Conservation (phyloP, 805 yeast genomes). For the Candida qinlingensis region DNA sequence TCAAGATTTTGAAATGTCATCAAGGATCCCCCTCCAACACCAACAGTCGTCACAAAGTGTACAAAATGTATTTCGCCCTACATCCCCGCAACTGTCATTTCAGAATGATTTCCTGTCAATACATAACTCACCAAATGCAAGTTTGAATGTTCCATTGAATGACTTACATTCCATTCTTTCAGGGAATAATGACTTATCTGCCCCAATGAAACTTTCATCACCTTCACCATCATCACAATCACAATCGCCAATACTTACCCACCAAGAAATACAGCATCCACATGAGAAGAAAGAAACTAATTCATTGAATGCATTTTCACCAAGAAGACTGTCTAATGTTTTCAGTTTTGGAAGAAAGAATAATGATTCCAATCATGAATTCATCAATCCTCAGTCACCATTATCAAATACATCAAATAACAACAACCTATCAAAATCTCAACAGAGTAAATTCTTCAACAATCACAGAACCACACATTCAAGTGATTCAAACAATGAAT, state of each 20-base stretch:
- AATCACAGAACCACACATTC: slow-evolving; percentile 9
- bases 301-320: slow-evolving; percentile 22
- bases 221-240: slow-evolving; percentile 15
- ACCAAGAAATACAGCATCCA: neutral
- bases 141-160: slow-evolving; percentile 6
- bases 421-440: slow-evolving; percentile 7
- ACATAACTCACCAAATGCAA: slow-evolving; percentile 18
- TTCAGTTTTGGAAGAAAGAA: slow-evolving; percentile 23
- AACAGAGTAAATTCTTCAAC: slow-evolving; percentile 23
- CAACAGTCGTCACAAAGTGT: neutral
- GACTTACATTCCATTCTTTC: slow-evolving; percentile 22
- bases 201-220: neutral
- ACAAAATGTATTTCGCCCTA: slow-evolving; percentile 7
- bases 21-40: neutral
- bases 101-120: slow-evolving; percentile 18
- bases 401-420: neutral
- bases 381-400: neutral
- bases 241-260: slow-evolving; percentile 1
- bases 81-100: slow-evolving; percentile 9
- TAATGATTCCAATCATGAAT: slow-evolving; percentile 1
- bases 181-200: slow-evolving; percentile 14
- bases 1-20: slow-evolving; percentile 14
- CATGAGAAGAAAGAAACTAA: slow-evolving; percentile 8
- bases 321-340: slow-evolving; percentile 27
- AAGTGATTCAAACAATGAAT: neutral